Base-by-base conservation (phyloP, 1,284 basidiomycete genomes). In the Boletus albobrunnescens region DNA sequence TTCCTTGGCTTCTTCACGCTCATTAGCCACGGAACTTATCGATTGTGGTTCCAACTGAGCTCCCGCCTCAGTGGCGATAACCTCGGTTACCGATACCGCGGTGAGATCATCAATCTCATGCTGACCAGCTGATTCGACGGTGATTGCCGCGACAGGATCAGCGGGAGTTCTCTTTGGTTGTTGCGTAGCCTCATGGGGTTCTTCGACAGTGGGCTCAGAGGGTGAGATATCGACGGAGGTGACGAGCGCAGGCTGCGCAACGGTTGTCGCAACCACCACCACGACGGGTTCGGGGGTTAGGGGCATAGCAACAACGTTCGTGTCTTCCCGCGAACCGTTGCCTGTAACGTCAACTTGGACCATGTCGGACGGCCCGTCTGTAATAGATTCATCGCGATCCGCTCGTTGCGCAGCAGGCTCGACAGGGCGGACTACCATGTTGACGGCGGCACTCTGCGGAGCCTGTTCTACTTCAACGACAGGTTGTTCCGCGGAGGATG, bases 21-120 rank as follows among this genome's bases (percentile, higher is more conserved):
- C 47, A 32, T 59, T 50, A 24, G 38, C 49, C 22, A 20, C 41
- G 23, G 46, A 32, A 19, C 27, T 23, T 11, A 36, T 42, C 13
- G 49, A 45, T 31, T 44, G 49, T 13, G 44, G 32, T 27, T 52
- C 55, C 46, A 47, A 3, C 26, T 55, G 58, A 56, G 56, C 40
- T 39, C 44, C 47, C 19, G 41, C 17, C 55, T 50, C 57, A 49
- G 37, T 33, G 19, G 31, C 40, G 38, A 52, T 32, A 37, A 36
- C 33, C 24, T 47, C 24, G n/a, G 28, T 10, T 33, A 31, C 37
- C 44, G 46, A 38, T 36, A 36, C 26, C 2, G 31, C 10, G 20
- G 23, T 6, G 36, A 47, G 41, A 54, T 51, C 27, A 47, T 44
- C 55, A 23, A 37, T 43, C 44, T 46, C 36, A 4, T 39, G 30